Percentiles rank a stretch among this genome's conserved stretches.
Conservation (phyloP, 768 basidiomycete species). For the Termitomyces sp. region DNA sequence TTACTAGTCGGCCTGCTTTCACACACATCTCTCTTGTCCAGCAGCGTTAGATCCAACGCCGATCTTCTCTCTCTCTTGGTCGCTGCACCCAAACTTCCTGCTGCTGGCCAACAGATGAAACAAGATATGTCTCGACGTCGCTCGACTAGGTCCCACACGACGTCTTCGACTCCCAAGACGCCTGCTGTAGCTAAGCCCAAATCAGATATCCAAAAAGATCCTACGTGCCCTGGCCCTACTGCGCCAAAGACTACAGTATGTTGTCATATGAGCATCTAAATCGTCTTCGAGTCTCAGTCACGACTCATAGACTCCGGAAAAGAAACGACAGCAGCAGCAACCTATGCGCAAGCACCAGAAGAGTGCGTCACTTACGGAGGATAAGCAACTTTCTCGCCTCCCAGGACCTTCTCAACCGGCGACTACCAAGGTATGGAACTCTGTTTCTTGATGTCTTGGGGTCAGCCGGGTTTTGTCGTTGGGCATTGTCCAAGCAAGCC, state of each 20-base stretch:
- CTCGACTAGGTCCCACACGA: background rate
- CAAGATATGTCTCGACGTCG: background rate
- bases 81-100: background rate
- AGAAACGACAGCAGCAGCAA: background rate
- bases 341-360: background rate
- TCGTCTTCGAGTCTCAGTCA: background rate
- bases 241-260: background rate
- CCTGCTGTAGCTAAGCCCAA: background rate
- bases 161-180: background rate
- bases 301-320: background rate
- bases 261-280: background rate
- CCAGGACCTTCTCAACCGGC: background rate
- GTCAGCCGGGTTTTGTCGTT: background rate
- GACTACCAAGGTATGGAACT: background rate
- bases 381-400: background rate
- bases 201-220: background rate
- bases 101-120: constrained; percentile 5
- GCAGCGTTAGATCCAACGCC: background rate
- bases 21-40: background rate
- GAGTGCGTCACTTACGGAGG: background rate
- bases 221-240: background rate
- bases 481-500: background rate
- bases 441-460: background rate
- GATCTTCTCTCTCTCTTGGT: background rate
- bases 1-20: background rate